Percentiles rank a stretch among this genome's conserved stretches.
phyloP scores from a whole-genome alignment of 192 early-diverging fungal species.

The Gigaspora rosea region DNA sequence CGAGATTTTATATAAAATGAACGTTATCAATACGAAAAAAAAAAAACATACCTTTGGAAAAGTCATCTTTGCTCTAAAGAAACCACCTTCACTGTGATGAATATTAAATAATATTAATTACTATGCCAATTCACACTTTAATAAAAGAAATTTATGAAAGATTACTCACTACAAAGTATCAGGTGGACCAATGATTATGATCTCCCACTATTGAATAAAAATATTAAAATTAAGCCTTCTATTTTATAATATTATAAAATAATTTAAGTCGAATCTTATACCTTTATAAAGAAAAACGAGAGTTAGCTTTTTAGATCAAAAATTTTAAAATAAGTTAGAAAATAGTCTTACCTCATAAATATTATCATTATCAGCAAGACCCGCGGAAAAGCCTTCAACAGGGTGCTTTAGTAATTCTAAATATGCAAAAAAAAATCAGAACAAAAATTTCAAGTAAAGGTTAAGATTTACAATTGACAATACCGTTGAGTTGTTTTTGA shows the following conservation, averaged over 20 bases:
- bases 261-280: not conserved
- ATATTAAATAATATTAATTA: conserved; percentile 19
- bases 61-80: conserved; percentile 81
- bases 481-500: conserved; percentile 33
- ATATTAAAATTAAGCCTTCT: not conserved
- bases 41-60: conserved; percentile 57
- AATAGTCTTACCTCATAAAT: conserved; percentile 75
- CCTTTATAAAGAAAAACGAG: not conserved
- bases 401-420: conserved; percentile 76
- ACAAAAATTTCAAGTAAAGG: not conserved
- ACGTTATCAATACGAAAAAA: not conserved
- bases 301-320: not conserved
- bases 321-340: conserved; percentile 12
- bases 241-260: conserved; percentile 1
- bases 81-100: conserved; percentile 79
- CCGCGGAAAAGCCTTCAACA: conserved; percentile 88
- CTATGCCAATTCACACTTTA: not conserved
- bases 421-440: not conserved
- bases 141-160: not conserved
- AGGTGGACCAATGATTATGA: conserved; percentile 88
- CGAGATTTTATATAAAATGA: not conserved
- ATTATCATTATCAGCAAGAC: conserved; percentile 76
- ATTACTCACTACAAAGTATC: conserved; percentile 80
- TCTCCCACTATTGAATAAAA: conserved; percentile 67
- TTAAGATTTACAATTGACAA: not conserved